phyloP scores from a whole-genome alignment of 2,329 filamentous ascomycete genomes.

The Calycina herbarum region DNA sequence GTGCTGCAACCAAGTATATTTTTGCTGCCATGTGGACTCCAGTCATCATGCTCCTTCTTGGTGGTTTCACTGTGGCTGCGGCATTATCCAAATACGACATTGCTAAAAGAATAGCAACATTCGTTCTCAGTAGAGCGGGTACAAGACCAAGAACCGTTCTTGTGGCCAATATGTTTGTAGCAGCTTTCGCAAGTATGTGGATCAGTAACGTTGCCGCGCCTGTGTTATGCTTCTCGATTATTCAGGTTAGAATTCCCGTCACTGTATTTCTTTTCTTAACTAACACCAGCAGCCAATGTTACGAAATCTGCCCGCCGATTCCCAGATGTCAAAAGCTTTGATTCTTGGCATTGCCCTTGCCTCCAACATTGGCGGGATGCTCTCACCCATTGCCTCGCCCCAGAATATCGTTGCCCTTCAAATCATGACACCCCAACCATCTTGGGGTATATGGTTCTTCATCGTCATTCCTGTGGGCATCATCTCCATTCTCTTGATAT shows the following conservation, averaged over 20 bases:
- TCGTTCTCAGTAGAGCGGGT: slow-evolving; percentile 93
- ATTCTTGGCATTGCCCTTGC: slow-evolving; percentile 94
- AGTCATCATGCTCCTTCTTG: slow-evolving; percentile 95
- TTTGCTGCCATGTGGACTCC: slow-evolving; percentile 99
- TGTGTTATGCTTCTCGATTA: slow-evolving; percentile 95
- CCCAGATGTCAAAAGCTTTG: slow-evolving; percentile 89
- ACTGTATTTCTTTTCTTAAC: neutral
- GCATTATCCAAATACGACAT: slow-evolving; percentile 97
- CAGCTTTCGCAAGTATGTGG: slow-evolving; percentile 97
- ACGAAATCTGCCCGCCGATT: slow-evolving; percentile 86
- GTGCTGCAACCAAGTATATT: slow-evolving; percentile 77
- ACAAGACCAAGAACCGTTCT: slow-evolving; percentile 87
- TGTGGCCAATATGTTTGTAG: slow-evolving; percentile 98
- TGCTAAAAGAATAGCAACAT: slow-evolving; percentile 93
- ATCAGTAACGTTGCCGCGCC: slow-evolving; percentile 98
- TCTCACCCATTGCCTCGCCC: slow-evolving; percentile 94
- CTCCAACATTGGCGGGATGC: slow-evolving; percentile 93
- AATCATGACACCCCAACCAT: slow-evolving; percentile 89
- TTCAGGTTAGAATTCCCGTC: slow-evolving; percentile 63
- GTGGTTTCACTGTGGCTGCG: slow-evolving; percentile 93
- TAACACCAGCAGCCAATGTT: slow-evolving; percentile 70
- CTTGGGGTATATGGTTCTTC: slow-evolving; percentile 98
- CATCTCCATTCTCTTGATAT: slow-evolving; percentile 84
- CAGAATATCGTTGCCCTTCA: slow-evolving; percentile 96
- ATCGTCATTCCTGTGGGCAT: slow-evolving; percentile 90